Conservation (phyloP, 768 basidiomycete species). For the Scleroderma citrinum region DNA sequence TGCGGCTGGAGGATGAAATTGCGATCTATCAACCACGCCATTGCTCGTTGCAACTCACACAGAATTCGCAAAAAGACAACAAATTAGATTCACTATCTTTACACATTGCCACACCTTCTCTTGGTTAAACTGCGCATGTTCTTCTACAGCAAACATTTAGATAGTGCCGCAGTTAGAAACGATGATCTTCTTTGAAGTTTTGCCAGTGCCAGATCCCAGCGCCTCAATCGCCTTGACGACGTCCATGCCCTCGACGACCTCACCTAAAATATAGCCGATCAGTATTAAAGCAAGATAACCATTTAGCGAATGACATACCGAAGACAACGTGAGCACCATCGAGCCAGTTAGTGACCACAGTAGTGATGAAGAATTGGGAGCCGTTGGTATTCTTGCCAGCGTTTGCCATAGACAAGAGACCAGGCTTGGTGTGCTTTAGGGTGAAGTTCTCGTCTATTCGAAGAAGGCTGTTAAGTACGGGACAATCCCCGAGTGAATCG, state of each 20-base stretch:
- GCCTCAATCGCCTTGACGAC: slow-evolving; percentile 42
- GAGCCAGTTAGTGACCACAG: slow-evolving; percentile 70
- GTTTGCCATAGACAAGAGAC: slow-evolving; percentile 77
- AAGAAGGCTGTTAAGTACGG: slow-evolving; percentile 13
- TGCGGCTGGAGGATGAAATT: too few relatives aligned
- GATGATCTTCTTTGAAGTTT: slow-evolving; percentile 41
- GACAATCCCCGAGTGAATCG: neutral
- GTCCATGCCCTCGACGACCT: slow-evolving; percentile 63
- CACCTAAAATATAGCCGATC: slow-evolving; percentile 31
- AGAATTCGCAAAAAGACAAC: too few relatives aligned
- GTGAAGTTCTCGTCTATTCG: slow-evolving; percentile 78
- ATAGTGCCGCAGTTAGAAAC: slow-evolving; percentile 40
- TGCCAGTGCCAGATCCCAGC: slow-evolving; percentile 34
- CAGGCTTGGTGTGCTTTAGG: slow-evolving; percentile 65
- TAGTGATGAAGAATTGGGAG: slow-evolving; percentile 90
- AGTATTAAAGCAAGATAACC: neutral
- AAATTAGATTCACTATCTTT: neutral
- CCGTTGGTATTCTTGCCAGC: slow-evolving; percentile 81
- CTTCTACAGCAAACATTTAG: slow-evolving; percentile 7
- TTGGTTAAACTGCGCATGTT: neutral
- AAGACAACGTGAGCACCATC: slow-evolving; percentile 86
- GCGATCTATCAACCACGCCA: too few relatives aligned
- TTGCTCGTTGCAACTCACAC: too few relatives aligned
- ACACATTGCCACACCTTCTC: neutral
- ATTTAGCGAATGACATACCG: slow-evolving; percentile 38